Percentiles rank a stretch among this genome's conserved stretches.
These are phyloP conservation scores for Acorus calamus DNA, from an alignment of 106 monocot genomes.

Conservation along the genomic window DNA sequence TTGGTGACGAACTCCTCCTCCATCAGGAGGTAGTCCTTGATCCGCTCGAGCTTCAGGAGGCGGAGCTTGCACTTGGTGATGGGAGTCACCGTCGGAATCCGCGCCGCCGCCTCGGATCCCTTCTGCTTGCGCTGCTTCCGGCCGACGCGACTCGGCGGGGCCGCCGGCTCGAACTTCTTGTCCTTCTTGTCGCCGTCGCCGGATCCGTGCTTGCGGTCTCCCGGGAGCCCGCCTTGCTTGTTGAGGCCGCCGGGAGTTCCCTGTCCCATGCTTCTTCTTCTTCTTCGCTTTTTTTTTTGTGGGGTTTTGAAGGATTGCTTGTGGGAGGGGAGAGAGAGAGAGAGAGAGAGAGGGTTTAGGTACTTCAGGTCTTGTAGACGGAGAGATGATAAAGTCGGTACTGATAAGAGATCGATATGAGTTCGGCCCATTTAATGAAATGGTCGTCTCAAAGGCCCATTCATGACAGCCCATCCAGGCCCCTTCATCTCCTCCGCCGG, in stretches of 20 bases:
- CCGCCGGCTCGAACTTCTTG: slow-evolving; percentile 86
- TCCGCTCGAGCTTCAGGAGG: slow-evolving; percentile 85
- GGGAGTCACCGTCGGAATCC: slow-evolving; percentile 74
- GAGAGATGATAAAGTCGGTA: too few species aligned
- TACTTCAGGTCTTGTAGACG: too few species aligned
- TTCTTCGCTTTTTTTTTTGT: too few species aligned
- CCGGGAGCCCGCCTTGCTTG: slow-evolving; percentile 34
- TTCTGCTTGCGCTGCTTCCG: slow-evolving; percentile 94
- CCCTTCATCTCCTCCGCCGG: too few species aligned
- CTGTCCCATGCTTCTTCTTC: slow-evolving; percentile 30
- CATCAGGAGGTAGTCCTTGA: slow-evolving; percentile 95
- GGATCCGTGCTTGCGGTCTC: slow-evolving; percentile 31
- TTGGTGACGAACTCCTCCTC: slow-evolving; percentile 92
- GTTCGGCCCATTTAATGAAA: too few species aligned
- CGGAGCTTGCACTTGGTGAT: slow-evolving; percentile 86
- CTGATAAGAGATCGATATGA: too few species aligned
- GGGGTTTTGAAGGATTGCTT: too few species aligned
- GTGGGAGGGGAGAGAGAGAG: too few species aligned
- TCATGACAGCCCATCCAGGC: too few species aligned
- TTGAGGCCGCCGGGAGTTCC: slow-evolving; percentile 53
- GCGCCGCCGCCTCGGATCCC: slow-evolving; percentile 78
- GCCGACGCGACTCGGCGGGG: slow-evolving; percentile 79
- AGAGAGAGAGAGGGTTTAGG: too few species aligned
- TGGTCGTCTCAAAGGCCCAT: too few species aligned
- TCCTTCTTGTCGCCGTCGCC: slow-evolving; percentile 49